These are phyloP conservation scores for Rhizopus stolonifer DNA, from an alignment of 371 early-diverging fungal species.

Conservation along the genomic window DNA sequence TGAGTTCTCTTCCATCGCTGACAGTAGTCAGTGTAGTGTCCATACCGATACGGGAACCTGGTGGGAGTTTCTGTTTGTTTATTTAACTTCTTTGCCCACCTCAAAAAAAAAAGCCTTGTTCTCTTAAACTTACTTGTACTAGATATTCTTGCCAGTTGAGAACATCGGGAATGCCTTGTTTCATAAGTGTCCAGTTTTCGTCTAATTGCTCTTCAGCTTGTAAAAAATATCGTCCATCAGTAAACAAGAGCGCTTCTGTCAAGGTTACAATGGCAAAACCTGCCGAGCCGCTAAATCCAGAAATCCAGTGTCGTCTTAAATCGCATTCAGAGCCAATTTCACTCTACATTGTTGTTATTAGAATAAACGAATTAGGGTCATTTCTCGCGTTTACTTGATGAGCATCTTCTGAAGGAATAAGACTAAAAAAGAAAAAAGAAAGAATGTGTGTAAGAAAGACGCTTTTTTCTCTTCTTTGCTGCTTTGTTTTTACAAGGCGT, in stretches of 20 bases:
- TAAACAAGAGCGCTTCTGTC: slow-evolving; percentile 83
- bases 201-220: slow-evolving; percentile 95
- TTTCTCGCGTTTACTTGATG: slow-evolving; percentile 62
- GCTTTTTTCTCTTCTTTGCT: no score
- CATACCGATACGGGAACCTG: slow-evolving; percentile 76
- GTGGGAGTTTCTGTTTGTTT: slow-evolving; percentile 53
- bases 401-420: slow-evolving; percentile 81
- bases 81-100: background rate
- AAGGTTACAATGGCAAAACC: slow-evolving; percentile 82
- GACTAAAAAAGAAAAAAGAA: slow-evolving; percentile 24
- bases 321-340: slow-evolving; percentile 94
- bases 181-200: slow-evolving; percentile 89
- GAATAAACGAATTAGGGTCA: background rate
- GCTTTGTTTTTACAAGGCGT: slow-evolving; percentile 21
- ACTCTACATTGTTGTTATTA: slow-evolving; percentile 56
- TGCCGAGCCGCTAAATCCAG: slow-evolving; percentile 96
- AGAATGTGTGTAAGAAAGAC: no score
- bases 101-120: no score
- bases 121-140: slow-evolving; percentile 41
- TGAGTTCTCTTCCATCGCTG: slow-evolving; percentile 66
- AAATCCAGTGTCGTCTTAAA: slow-evolving; percentile 84
- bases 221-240: slow-evolving; percentile 98
- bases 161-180: slow-evolving; percentile 82
- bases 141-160: slow-evolving; percentile 92
- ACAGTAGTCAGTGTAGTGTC: slow-evolving; percentile 79